Conservation (phyloP, 73 alveolate species). For the Paramecium octaurelia region DNA sequence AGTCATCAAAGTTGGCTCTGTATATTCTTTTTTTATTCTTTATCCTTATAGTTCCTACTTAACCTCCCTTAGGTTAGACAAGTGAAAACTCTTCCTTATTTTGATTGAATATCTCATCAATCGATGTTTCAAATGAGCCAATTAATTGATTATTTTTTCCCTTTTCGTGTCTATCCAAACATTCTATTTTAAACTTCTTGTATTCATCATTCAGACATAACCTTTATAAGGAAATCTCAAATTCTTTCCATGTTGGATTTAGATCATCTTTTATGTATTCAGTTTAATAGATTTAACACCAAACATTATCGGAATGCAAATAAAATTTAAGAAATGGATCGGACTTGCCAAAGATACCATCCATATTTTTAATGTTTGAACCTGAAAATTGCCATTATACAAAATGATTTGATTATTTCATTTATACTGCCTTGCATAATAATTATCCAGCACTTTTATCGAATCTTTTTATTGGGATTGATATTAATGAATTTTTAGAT, state of each 20-base stretch:
- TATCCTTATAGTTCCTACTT: slow-evolving; percentile 55
- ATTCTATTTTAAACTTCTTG: slow-evolving; percentile 51
- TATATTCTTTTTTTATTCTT: not conserved
- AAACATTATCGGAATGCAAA: slow-evolving; percentile 20
- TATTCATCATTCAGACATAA: slow-evolving; percentile 53
- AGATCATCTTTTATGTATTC: slow-evolving; percentile 55
- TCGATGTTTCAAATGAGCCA: slow-evolving; percentile 49
- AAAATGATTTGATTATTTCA: slow-evolving; percentile 24
- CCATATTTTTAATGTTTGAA: slow-evolving; percentile 29
- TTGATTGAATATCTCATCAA: slow-evolving; percentile 27
- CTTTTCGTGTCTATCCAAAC: slow-evolving; percentile 57
- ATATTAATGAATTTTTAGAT: slow-evolving; percentile 53
- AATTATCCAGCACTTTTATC: slow-evolving; percentile 40
- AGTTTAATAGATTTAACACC: slow-evolving; percentile 51
- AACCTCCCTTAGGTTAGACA: slow-evolving; percentile 43
- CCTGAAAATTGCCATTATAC: slow-evolving; percentile 30
- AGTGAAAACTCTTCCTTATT: not conserved
- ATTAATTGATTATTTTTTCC: slow-evolving; percentile 57
- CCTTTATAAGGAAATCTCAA: slow-evolving; percentile 42
- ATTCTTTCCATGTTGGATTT: slow-evolving; percentile 60
- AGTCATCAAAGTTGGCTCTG: slow-evolving; percentile 76
- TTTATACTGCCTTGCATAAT: not conserved
- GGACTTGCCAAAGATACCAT: slow-evolving; percentile 60
- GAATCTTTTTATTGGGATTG: not conserved
- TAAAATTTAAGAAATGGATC: slow-evolving; percentile 65